Base-by-base conservation (phyloP, 2,329 filamentous ascomycete species). In the Xylariaceae sp. region DNA sequence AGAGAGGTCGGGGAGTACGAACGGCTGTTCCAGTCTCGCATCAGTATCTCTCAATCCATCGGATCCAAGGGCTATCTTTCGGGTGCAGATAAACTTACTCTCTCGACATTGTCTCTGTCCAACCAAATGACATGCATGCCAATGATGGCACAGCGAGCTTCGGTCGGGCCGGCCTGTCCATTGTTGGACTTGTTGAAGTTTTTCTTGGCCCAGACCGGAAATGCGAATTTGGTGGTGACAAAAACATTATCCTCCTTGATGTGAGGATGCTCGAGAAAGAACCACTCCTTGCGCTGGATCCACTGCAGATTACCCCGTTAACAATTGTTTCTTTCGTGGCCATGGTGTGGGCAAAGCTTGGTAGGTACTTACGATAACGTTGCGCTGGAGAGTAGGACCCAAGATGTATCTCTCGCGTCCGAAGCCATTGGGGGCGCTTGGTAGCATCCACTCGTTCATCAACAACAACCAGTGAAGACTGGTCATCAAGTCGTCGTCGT, bases 121-220 rank as follows among this genome's bases (percentile, higher is more conserved):
- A 59, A 49, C 57, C 57, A 59, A 18, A 59, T 37, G 13, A 59
- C 53, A 44, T 56, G 53, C 7, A 4, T 9, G 6, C 5, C 18
- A 30, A 59, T 6, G 10, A 53, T 59, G 34, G 53, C 34, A 35
- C 57, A 59, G 3, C 47, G 53, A 13, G 56, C 50, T 10, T 53
- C 49, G 15, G 42, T 45, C 2, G 53, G 39, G 5, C 57, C 57
- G n/a, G 5, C 23, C 1, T n/a, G 2, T n/a, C 54, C 51, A 3
- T 51, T 11, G 4, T 55, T 54, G 4, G 5, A 3, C 3, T 55
- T 11, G 13, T 50, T 48, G 47, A 60, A 60, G 18, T 39, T 57
- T 10, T 11, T 23, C 23, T 55, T 17, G 30, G 57, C 55, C 58
- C 55, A 60, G 11, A 1, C 6, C 2, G 48, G 15, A 30, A 60